Conservation (phyloP, 495 filamentous ascomycete genomes). For the Achaetomiella virescens region DNA sequence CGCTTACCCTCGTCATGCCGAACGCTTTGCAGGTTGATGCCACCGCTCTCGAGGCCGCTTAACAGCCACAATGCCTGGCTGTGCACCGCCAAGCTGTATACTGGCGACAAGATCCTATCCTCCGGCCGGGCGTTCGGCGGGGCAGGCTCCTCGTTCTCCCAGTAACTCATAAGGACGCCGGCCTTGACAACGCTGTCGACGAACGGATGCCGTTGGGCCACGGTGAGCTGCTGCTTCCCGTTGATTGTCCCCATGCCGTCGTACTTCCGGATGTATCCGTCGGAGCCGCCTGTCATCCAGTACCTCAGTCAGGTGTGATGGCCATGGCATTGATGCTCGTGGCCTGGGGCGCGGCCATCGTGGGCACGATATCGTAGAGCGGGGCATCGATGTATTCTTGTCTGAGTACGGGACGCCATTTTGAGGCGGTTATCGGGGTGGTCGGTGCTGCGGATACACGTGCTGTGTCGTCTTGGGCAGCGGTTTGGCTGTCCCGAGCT, state of each 20-base stretch:
- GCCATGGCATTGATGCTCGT: slow-evolving; percentile 93
- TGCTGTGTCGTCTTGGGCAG: slow-evolving; percentile 13
- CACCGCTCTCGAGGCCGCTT: slow-evolving; percentile 81
- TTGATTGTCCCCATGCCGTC: slow-evolving; percentile 95
- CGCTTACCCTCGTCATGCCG: slow-evolving; percentile 91
- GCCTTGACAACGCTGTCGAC: slow-evolving; percentile 96
- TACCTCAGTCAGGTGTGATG: slow-evolving; percentile 90
- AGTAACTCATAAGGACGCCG: slow-evolving; percentile 88
- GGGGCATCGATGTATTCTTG: slow-evolving; percentile 74
- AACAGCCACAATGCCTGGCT: slow-evolving; percentile 86
- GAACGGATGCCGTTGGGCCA: slow-evolving; percentile 93
- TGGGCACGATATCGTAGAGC: slow-evolving; percentile 92
- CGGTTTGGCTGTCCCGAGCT: slow-evolving; percentile 34
- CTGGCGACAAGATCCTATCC: slow-evolving; percentile 62
- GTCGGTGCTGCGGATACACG: slow-evolving; percentile 46
- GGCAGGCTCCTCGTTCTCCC: slow-evolving; percentile 74
- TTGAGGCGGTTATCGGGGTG: slow-evolving; percentile 35
- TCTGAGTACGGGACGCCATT: slow-evolving; percentile 61
- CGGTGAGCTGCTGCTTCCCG: slow-evolving; percentile 86
- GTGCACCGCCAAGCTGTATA: slow-evolving; percentile 90
- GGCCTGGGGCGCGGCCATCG: slow-evolving; percentile 90
- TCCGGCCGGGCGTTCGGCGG: slow-evolving; percentile 41
- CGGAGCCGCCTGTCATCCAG: slow-evolving; percentile 88
- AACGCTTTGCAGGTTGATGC: slow-evolving; percentile 90
- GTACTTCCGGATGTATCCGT: slow-evolving; percentile 92